Evolutionary conservation across 352 stramenopile species (phyloP), one percentile per base, ranked within the genome.

Genomic region (Phytophthora citrophthora): DNA sequence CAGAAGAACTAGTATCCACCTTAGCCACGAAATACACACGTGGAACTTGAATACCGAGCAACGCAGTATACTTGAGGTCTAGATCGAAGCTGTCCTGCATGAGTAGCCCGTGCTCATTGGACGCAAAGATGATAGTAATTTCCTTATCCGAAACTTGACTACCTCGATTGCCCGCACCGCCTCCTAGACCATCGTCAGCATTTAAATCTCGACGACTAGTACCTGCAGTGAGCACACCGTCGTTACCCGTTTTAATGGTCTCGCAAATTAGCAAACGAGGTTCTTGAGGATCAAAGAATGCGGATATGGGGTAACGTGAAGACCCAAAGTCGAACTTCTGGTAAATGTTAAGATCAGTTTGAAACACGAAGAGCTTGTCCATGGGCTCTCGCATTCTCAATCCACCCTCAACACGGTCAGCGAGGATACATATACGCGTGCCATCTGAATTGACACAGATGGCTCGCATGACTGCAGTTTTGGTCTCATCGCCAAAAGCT

Each of bases 51-150:
- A 97, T 86, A 5, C 93, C 93, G 11, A 98, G 68, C 7, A 98
- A 66, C 9, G 85, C 81, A 10, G 76, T 84, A 56, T 91, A 89
- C 53, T 92, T 93, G 12, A 86, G 43, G 16, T 96, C 86, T 8
- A 97, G 65, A 23, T 96, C 83, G 43, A 97, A 97, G 43, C 68
- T 88, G 53, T 98, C 91, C 61, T 98, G 94, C 81, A 97, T 94
- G 7, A 98, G 76, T 15, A 97, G 70, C 5, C 91, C 91, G 48
- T 96, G 83, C 47, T 98, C 91, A 46, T 93, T 89, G 18, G 93
- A 97, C 6, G 89, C 93, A 67, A 98, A 98, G 40, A 97, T 76
- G n/a, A 96, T 90, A 3, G 81, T 95, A 49, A 98, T 80, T 66
- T 98, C 89, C 51, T 91, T 91, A 48, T 93, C 86, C 0, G 81